Evolutionary conservation across 352 stramenopile species (phyloP), one percentile per base, ranked within the genome.

Genomic region (Phytophthora vignae): DNA sequence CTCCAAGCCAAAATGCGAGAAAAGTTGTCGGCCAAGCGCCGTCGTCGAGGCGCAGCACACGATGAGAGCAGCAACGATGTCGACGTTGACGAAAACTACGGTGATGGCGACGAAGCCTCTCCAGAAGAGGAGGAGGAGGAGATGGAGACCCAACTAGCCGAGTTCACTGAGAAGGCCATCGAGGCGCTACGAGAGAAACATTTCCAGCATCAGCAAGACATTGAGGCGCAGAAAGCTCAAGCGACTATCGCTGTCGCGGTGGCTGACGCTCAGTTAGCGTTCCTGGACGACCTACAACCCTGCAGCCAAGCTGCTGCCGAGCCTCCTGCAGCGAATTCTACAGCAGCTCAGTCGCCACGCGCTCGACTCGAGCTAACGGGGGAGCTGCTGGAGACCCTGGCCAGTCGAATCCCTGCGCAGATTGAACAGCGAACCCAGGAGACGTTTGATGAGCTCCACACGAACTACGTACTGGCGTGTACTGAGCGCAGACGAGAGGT

Each of bases 341-440:
- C 31, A 14, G 5, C 3, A 27, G 14, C 44, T 8, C 54, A 63
- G 12, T 50, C 46, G 5, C 22, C 44, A 15, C 53, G 25, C 31
- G 40, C 5, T 17, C 54, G 14, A 8, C 38, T 71, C 44, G 25
- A 74, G 14, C 4, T 69, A 25, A 69, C 55, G 17, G 48, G 21
- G 29, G 64, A 79, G 19, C 36, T 69, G 2, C 25, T 82, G 8
- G 74, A 73, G 52, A 60, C 67, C 22, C 48, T 80, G 4, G 63
- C 76, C 11, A 53, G 55, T n/a, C 49, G 71, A 55, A 76, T 78
- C 56, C 60, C 63, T 11, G 22, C 22, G 6, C 57, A 74, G 17
- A 77, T 83, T 42, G 55, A 77, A 22, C 56, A 70, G 4, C 56
- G 77, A 42, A 38, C 65, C 1, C 72, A 70, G 15, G 49, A 61